Conservation (phyloP, 2,329 filamentous ascomycete species). For the Alternaria triticina region DNA sequence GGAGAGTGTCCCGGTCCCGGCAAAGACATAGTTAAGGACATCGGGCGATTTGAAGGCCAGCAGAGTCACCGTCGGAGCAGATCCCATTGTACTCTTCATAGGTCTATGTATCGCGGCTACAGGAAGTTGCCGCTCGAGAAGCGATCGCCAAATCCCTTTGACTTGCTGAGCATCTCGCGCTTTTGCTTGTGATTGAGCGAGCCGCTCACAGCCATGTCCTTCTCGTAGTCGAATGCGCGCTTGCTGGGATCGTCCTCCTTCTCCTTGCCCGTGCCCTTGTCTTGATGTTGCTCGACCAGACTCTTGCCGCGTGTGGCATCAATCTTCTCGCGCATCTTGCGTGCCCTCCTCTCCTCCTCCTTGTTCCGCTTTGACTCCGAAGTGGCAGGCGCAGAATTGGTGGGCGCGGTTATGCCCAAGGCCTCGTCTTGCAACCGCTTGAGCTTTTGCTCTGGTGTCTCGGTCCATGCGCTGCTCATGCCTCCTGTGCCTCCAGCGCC, state of each 20-base stretch:
- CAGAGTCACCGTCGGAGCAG: too few relatives aligned
- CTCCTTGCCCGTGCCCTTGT: slow-evolving; percentile 61
- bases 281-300: slow-evolving; percentile 56
- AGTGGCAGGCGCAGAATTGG: slow-evolving; percentile 30
- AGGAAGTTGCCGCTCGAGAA: slow-evolving; percentile 77
- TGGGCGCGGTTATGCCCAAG: slow-evolving; percentile 68
- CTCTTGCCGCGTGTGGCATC: slow-evolving; percentile 53
- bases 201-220: slow-evolving; percentile 83
- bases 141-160: slow-evolving; percentile 79
- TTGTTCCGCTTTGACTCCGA: slow-evolving; percentile 44
- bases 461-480: slow-evolving; percentile 78
- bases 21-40: too few relatives aligned
- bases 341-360: slow-evolving; percentile 54
- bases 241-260: slow-evolving; percentile 88
- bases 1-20: too few relatives aligned
- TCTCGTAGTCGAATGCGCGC: slow-evolving; percentile 86
- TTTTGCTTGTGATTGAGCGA: slow-evolving; percentile 76
- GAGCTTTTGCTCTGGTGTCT: slow-evolving; percentile 87
- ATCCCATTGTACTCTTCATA: too few relatives aligned
- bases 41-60: too few relatives aligned
- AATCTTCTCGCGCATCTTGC: slow-evolving; percentile 63
- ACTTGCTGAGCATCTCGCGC: slow-evolving; percentile 78
- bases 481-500: slow-evolving; percentile 57
- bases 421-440: slow-evolving; percentile 81
- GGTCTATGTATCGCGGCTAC: slow-evolving; percentile 43